Percentiles rank a stretch among this genome's conserved stretches.
These are phyloP conservation scores for Arabidopsis lyrata DNA, from an alignment of 441 rosid species.

Conservation along the genomic window DNA sequence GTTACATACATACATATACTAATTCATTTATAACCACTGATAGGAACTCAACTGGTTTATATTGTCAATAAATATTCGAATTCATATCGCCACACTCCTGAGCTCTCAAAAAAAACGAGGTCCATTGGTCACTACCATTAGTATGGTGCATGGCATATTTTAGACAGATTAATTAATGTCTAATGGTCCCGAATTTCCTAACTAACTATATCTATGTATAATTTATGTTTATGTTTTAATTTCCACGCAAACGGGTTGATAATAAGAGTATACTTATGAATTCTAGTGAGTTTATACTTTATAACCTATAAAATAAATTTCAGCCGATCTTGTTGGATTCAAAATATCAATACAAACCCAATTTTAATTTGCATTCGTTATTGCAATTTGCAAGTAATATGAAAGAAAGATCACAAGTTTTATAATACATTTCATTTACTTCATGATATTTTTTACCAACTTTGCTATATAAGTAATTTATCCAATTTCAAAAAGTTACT, in stretches of 20 bases:
- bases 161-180: conserved; percentile 4
- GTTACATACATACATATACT: background rate
- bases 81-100: background rate
- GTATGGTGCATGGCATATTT: background rate
- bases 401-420: background rate
- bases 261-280: background rate
- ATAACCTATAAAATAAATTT: background rate
- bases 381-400: conserved; percentile 1
- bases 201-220: too few relatives aligned
- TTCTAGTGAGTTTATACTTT: background rate
- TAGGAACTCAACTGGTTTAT: background rate
- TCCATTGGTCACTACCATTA: background rate
- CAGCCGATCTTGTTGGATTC: background rate
- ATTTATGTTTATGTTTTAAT: background rate
- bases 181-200: background rate
- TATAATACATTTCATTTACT: background rate
- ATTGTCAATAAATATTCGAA: background rate
- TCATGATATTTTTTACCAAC: background rate
- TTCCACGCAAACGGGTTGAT: background rate
- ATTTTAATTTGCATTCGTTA: background rate
- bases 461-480: too few relatives aligned
- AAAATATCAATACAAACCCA: background rate
- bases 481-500: too few relatives aligned
- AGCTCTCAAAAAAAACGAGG: background rate
- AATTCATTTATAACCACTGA: background rate